These are phyloP conservation scores for Eragrostis nindensis DNA, from an alignment of 176 grass and related monocot genomes.

Conservation along the genomic window DNA sequence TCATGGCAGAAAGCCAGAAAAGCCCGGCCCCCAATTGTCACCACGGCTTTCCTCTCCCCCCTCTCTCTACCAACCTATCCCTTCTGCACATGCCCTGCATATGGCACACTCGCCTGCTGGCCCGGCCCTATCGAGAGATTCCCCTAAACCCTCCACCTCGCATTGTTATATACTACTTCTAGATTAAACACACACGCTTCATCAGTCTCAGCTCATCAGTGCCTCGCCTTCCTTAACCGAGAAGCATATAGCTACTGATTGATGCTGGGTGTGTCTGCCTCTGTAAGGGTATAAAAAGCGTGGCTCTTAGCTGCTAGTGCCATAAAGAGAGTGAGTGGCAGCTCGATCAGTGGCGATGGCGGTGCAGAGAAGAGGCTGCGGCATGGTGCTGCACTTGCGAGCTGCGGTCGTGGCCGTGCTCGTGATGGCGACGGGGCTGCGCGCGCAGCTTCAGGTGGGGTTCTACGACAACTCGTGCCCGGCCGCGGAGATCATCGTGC, in stretches of 20 bases:
- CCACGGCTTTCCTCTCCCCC: slow-evolving; percentile 30
- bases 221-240: slow-evolving; percentile 46
- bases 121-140: slow-evolving; percentile 1
- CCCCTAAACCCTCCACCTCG: slow-evolving; percentile 13
- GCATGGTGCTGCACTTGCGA: slow-evolving; percentile 2
- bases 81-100: slow-evolving; percentile 22
- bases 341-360: neutral
- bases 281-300: slow-evolving; percentile 22
- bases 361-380: slow-evolving; percentile 22
- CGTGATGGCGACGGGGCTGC: slow-evolving; percentile 40
- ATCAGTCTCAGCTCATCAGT: neutral
- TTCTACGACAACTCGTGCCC: slow-evolving; percentile 81
- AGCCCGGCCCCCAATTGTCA: slow-evolving; percentile 35
- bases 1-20: slow-evolving; percentile 47
- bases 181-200: slow-evolving; percentile 24
- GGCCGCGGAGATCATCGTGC: slow-evolving; percentile 71
- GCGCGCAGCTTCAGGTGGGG: slow-evolving; percentile 63
- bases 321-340: slow-evolving; percentile 22
- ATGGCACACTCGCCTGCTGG: slow-evolving; percentile 30
- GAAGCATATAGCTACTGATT: slow-evolving; percentile 36
- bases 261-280: too few species aligned
- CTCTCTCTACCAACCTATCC: slow-evolving; percentile 52
- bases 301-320: neutral
- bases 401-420: slow-evolving; percentile 32
- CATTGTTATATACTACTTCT: slow-evolving; percentile 19